Conservation (phyloP, 1,284 basidiomycete genomes). For the Chondrostereum purpureum region DNA sequence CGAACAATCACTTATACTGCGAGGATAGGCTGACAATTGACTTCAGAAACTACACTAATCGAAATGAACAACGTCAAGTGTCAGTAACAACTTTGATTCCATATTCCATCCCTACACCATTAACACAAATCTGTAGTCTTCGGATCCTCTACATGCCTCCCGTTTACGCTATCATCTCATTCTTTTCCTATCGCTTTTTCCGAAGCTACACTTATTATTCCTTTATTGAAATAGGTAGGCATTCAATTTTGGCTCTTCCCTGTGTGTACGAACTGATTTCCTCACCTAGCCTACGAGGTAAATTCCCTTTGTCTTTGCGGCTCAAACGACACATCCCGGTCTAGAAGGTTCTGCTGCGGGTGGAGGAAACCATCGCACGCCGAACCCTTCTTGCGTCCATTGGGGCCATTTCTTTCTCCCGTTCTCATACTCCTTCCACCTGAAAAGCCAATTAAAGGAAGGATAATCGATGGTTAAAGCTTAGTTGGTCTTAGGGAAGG, state of each 20-base stretch:
- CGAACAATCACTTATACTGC: neutral
- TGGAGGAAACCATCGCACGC: no score
- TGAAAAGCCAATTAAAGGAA: no score
- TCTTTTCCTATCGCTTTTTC: constrained; percentile 84
- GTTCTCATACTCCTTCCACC: no score
- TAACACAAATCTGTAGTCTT: constrained; percentile 35
- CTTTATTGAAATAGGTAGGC: constrained; percentile 64
- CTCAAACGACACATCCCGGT: no score
- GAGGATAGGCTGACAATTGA: no score
- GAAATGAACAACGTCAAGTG: constrained; percentile 71
- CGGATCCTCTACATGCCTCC: constrained; percentile 78
- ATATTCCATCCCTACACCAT: neutral
- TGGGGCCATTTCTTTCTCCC: no score
- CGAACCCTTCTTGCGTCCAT: no score
- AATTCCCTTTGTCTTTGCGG: neutral
- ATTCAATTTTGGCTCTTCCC: constrained; percentile 19
- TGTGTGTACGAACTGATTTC: constrained; percentile 8
- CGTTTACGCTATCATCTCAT: constrained; percentile 80
- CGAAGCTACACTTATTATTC: constrained; percentile 78
- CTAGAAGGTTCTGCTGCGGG: no score
- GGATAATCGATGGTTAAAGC: no score
- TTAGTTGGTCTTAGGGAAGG: no score
- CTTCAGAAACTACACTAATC: constrained; percentile 59
- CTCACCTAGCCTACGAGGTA: constrained; percentile 31
- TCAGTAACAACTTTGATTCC: no score